Percentiles rank a stretch among this genome's conserved stretches.
Evolutionary conservation across 768 basidiomycete genomes (phyloP).

Genomic region (Postia placenta): DNA sequence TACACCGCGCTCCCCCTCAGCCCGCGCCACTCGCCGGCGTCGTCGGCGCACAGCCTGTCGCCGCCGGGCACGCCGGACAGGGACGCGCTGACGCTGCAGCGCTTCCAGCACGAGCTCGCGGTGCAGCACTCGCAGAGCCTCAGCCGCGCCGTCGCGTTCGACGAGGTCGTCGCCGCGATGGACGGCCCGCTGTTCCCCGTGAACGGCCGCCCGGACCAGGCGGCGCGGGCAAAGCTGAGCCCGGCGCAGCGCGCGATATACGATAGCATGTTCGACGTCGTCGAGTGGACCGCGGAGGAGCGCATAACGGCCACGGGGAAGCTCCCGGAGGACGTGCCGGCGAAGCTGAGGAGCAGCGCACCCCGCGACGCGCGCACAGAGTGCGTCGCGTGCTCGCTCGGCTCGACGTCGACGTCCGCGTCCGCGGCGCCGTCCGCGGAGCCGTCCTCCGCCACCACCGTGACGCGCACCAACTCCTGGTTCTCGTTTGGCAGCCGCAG

Average conservation of each 20-base stretch:
- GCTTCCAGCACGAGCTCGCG: constrained; percentile 23
- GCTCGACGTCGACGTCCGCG: constrained; percentile 1
- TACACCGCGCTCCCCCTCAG: constrained; percentile 27
- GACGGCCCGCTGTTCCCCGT: constrained; percentile 50
- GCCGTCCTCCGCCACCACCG: constrained; percentile 23
- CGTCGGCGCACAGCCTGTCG: constrained; percentile 13
- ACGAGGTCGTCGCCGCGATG: constrained; percentile 52
- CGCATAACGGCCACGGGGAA: constrained; percentile 34
- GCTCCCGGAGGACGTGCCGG: constrained; percentile 27
- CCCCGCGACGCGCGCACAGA: not conserved
- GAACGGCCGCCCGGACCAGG: constrained; percentile 22
- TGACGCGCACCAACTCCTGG: constrained; percentile 36
- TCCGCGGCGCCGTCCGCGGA: constrained; percentile 10
- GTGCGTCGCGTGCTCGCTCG: constrained; percentile 4
- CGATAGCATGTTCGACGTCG: constrained; percentile 9
- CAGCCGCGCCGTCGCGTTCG: constrained; percentile 41
- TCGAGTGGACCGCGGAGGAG: constrained; percentile 27
- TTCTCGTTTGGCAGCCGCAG: constrained; percentile 35
- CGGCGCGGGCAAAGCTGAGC: constrained; percentile 4
- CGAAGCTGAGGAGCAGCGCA: constrained; percentile 2
- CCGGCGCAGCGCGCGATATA: constrained; percentile 12
- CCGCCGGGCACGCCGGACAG: constrained; percentile 12
- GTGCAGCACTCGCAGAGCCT: constrained; percentile 10
- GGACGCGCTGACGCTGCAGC: constrained; percentile 19
- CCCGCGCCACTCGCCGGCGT: constrained; percentile 16